phyloP scores from a whole-genome alignment of 352 stramenopile species.

The Phytopythium helicoides region DNA sequence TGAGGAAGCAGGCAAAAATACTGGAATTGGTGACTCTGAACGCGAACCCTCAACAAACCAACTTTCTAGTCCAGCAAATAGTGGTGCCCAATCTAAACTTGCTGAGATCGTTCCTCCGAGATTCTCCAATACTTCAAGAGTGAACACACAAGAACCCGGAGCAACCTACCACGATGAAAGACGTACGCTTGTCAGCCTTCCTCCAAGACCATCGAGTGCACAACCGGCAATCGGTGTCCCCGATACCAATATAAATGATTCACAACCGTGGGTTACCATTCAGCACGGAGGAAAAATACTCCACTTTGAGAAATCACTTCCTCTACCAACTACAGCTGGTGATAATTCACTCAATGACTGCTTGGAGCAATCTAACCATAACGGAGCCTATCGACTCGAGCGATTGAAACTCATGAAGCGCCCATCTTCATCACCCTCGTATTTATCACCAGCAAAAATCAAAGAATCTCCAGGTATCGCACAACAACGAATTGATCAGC shows the following conservation, averaged over 20 bases:
- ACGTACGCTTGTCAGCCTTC: not conserved
- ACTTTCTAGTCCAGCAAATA: no score
- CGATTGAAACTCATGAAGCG: constrained; percentile 4
- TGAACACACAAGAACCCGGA: not conserved
- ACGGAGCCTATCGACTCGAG: not conserved
- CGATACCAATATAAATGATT: not conserved
- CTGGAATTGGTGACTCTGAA: no score
- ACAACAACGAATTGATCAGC: no score
- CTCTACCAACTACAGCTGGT: not conserved
- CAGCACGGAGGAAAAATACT: constrained; percentile 30
- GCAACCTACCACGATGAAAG: not conserved
- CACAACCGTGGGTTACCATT: constrained; percentile 34
- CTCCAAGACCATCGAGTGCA: constrained; percentile 21
- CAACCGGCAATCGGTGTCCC: constrained; percentile 11
- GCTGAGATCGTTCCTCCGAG: no score
- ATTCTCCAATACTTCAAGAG: no score
- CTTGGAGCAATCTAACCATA: not conserved
- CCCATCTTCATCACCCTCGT: constrained; percentile 23
- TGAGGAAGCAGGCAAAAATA: no score
- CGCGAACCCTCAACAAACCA: no score
- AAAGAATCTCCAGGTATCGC: not conserved
- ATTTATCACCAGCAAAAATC: constrained; percentile 19
- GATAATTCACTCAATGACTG: no score
- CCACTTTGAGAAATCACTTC: constrained; percentile 30
- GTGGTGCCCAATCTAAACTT: no score